Evolutionary conservation across 2,329 filamentous ascomycete genomes (phyloP), one percentile per base, ranked within the genome.

Genomic region (Cladophialophora bantiana): DNA sequence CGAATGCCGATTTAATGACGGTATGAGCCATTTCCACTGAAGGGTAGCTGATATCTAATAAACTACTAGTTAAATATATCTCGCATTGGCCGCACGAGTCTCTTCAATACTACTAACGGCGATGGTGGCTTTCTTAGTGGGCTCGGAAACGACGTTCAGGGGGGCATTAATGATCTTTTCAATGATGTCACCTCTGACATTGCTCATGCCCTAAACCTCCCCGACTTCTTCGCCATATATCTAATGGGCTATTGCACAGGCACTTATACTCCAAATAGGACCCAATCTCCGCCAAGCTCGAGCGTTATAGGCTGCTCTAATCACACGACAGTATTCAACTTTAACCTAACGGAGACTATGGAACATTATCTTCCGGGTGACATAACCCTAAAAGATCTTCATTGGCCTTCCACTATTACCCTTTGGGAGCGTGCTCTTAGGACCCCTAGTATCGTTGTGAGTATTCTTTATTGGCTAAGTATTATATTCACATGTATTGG

Each of bases 191-290:
- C 72, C 35, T 74, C 75, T 56, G 75, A 77, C 58, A 73, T 85
- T 31, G 81, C 83, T 20, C 74, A 80, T 56, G 75, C 79, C 20
- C 77, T 88, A 13, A 84, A 85, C 36, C 78, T 88, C 45, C 79
- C 85, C 45, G 83, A 88, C 75, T 89, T 85, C 77, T 89, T 89
- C 78, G 83, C 81, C 20, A 79, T 84, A n/a, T 86, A 89, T 74
- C 73, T 89, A 62, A 83, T 88, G 77, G 81, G 85, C 74, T 85
- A 85, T 78, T 89, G 88, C 77, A 81, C 82, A 67, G 82, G 83
- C 26, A 76, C 71, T 38, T 78, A 78, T 55, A 82, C 48, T 89
- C 89, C 75, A 77, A 89, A 69, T 84, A 86, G 20, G 81, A 18
- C 40, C 3, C 15, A n/a, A 45, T 45, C 3, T n/a, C 15, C 4